Conservation (phyloP, 352 stramenopile genomes). For the Pythium scleroteichum region DNA sequence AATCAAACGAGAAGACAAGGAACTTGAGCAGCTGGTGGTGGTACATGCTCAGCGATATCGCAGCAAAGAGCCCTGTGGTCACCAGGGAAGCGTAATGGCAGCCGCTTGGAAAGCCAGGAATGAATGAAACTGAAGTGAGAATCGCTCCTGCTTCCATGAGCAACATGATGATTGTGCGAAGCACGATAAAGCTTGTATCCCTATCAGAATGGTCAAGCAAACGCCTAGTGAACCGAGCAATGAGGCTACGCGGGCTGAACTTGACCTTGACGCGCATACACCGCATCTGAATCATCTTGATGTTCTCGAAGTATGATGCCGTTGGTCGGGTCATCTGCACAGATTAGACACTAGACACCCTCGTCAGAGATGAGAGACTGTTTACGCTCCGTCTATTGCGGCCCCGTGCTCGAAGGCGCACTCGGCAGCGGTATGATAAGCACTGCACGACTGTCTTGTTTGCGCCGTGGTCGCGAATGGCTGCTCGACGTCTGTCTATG, state of each 20-base stretch:
- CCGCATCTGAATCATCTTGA: slow-evolving; percentile 29
- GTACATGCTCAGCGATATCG: slow-evolving; percentile 13
- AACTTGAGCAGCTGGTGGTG: slow-evolving; percentile 32
- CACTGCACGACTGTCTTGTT: slow-evolving; percentile 6
- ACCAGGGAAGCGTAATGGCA: slow-evolving; percentile 6
- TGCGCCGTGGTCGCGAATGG: slow-evolving; percentile 4
- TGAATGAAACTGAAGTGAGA: slow-evolving; percentile 10
- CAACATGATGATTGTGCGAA: neutral
- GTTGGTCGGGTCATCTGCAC: slow-evolving; percentile 18
- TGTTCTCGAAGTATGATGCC: slow-evolving; percentile 20
- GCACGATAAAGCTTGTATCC: neutral
- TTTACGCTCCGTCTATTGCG: slow-evolving; percentile 7
- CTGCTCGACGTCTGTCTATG: neutral
- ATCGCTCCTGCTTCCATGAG: slow-evolving; percentile 17
- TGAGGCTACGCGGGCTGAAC: slow-evolving; percentile 17
- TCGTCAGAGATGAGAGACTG: slow-evolving; percentile 9
- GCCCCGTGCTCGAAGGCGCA: slow-evolving; percentile 15
- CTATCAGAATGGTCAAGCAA: slow-evolving; percentile 2
- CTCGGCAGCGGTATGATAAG: slow-evolving; percentile 31
- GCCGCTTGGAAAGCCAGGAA: neutral
- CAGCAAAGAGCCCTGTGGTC: slow-evolving; percentile 21
- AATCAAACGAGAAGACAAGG: slow-evolving; percentile 43
- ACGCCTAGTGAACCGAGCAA: neutral
- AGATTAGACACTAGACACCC: slow-evolving; percentile 9
- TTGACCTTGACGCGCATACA: slow-evolving; percentile 25